Percentiles rank a stretch among this genome's conserved stretches.
These are phyloP conservation scores for Rosa rugosa DNA, from an alignment of 306 rosid genomes.

Conservation along the genomic window DNA sequence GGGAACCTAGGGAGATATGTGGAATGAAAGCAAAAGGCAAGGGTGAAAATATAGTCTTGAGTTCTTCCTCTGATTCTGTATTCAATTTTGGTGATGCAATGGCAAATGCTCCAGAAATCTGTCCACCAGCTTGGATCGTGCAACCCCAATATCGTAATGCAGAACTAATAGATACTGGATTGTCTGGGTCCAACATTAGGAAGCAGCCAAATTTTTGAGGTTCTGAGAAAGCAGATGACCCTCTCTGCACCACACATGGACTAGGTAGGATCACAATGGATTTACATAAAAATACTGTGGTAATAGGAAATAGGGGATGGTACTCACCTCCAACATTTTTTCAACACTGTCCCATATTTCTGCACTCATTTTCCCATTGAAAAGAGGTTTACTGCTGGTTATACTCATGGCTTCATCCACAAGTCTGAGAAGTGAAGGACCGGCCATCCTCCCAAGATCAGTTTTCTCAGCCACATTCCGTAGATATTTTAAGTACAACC, in stretches of 20 bases:
- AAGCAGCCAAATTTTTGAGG: slow-evolving; percentile 71
- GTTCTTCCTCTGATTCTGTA: slow-evolving; percentile 44
- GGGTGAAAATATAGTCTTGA: slow-evolving; percentile 54
- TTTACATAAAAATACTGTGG: slow-evolving; percentile 7
- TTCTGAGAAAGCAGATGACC: slow-evolving; percentile 69
- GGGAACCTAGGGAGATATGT: slow-evolving; percentile 34
- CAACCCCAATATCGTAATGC: slow-evolving; percentile 97
- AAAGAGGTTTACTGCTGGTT: slow-evolving; percentile 43
- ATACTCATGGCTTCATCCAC: slow-evolving; percentile 78
- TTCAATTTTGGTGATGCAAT: slow-evolving; percentile 37
- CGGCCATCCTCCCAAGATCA: slow-evolving; percentile 89
- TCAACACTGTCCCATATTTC: slow-evolving; percentile 83
- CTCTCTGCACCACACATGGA: slow-evolving; percentile 56
- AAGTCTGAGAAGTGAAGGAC: slow-evolving; percentile 85
- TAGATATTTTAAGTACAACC: slow-evolving; percentile 79
- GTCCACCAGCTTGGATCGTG: slow-evolving; percentile 85
- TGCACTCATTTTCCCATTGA: slow-evolving; percentile 61
- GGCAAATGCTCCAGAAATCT: slow-evolving; percentile 75
- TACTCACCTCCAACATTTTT: slow-evolving; percentile 68
- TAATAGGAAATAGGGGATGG: slow-evolving; percentile 15
- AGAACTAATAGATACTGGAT: slow-evolving; percentile 56
- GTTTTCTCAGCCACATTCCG: slow-evolving; percentile 81
- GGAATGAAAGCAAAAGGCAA: slow-evolving; percentile 71
- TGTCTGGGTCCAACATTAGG: slow-evolving; percentile 75
- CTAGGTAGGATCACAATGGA: slow-evolving; percentile 25